A percentile compares a stretch with the other conserved stretches of the same genome.
phyloP scores from a whole-genome alignment of 164 flowering plant genomes.

The Vitis vinifera region DNA sequence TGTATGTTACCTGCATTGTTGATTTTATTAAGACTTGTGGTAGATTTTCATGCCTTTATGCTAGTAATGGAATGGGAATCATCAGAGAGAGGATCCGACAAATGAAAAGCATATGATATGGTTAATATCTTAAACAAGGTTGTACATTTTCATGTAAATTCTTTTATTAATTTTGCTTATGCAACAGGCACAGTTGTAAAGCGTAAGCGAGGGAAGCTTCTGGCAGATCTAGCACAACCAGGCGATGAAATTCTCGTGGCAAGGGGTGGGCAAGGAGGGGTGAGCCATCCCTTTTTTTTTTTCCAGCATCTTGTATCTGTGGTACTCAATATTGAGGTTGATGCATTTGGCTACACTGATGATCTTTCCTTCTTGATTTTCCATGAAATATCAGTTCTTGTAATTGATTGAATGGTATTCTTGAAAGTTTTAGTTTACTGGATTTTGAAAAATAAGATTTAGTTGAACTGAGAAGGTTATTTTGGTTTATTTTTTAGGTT shows the following conservation, averaged over 20 bases:
- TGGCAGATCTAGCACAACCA: constrained; percentile 82
- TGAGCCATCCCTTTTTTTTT: constrained; percentile 28
- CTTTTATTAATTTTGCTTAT: constrained; percentile 5
- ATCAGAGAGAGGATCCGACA: background rate
- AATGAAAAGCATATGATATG: too few relatives aligned
- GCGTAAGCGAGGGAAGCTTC: constrained; percentile 75
- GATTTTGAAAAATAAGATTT: background rate
- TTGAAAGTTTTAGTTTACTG: background rate
- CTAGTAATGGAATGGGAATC: background rate
- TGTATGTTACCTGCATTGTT: constrained; percentile 17
- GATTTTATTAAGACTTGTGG: background rate
- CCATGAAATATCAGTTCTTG: too few relatives aligned
- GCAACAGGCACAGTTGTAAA: constrained; percentile 86
- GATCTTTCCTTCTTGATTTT: background rate
- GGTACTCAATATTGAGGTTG: background rate
- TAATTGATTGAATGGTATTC: too few relatives aligned
- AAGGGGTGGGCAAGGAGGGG: constrained; percentile 99
- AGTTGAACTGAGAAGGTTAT: background rate
- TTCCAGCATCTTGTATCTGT: background rate
- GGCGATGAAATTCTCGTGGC: constrained; percentile 91
- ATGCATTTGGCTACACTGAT: background rate
- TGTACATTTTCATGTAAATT: background rate
- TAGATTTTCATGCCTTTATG: background rate
- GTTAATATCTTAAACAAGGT: too few relatives aligned
- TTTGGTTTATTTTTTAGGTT: background rate